Base-by-base conservation (phyloP, 345 rosid genomes). In the Gossypium stocksii region DNA sequence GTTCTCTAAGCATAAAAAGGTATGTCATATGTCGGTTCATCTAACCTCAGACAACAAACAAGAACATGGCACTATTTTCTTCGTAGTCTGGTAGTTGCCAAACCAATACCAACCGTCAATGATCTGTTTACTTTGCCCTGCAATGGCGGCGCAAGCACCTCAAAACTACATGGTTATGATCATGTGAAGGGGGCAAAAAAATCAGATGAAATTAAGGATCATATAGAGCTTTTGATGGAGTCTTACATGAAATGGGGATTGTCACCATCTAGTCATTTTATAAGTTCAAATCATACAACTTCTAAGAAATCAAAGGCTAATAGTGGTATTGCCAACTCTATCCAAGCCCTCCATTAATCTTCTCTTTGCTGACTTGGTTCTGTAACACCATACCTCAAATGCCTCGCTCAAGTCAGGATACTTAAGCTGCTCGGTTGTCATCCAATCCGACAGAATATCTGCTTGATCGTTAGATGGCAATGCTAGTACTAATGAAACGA, bases 281-380 rank as follows among this genome's bases (percentile, higher is more conserved):
- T 38, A 66, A 43, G 20, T 13, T 72, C 41, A 60, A 66, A 61
- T 61, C 68, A 54, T 58, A 73, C 76, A 72, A 81, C 78, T 52
- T 62, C 45, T 1, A 14, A 16, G 20, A 63, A 57, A 77, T 82
- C 78, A 84, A 44, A 82, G 85, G 81, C 78, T 73, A 70, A 79
- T 61, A 1, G 83, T 60, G 51, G 82, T 48, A 22, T 83, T 77
- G 57, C 69, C 80, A 72, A 80, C 66, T 71, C 83, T 69, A 74
- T 84, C 85, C 82, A 82, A 80, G 65, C 87, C 91, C 52, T 89
- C 90, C 75, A 84, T 61, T 82, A 93, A 77, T 80, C 96, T 89
- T 89, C 98, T 87, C 88, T 88, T 92, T 52, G 99, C 97, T 25
- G 99, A 92, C 81, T 95, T 95, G 77, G 87, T 89, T 85, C 99